phyloP scores from a whole-genome alignment of 352 stramenopile genomes.

The Globisporangium orthogonon region DNA sequence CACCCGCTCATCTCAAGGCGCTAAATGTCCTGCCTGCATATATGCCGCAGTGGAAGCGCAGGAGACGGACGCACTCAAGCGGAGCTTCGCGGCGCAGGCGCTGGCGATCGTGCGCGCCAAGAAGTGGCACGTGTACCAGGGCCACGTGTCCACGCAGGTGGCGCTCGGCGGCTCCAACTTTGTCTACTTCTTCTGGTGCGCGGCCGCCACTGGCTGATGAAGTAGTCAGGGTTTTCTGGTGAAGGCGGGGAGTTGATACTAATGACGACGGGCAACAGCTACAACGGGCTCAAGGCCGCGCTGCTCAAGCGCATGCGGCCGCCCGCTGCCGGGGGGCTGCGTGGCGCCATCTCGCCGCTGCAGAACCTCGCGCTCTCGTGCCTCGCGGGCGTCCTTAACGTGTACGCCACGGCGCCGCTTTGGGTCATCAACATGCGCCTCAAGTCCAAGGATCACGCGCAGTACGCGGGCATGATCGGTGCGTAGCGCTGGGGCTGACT shows the following conservation, averaged over 20 bases:
- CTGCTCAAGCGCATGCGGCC: slow-evolving; percentile 58
- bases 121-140: slow-evolving; percentile 71
- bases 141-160: slow-evolving; percentile 73
- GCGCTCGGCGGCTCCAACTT: slow-evolving; percentile 76
- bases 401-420: slow-evolving; percentile 78
- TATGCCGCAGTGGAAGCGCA: slow-evolving; percentile 1
- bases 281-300: slow-evolving; percentile 61
- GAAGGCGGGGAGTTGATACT: no score
- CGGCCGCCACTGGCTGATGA: background rate
- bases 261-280: slow-evolving; percentile 14
- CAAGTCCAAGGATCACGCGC: slow-evolving; percentile 75
- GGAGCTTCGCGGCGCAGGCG: slow-evolving; percentile 34
- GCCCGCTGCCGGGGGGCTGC: slow-evolving; percentile 17
- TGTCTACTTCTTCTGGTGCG: slow-evolving; percentile 86
- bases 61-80: slow-evolving; percentile 7
- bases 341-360: slow-evolving; percentile 34
- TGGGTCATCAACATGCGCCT: slow-evolving; percentile 94
- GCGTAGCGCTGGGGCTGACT: slow-evolving; percentile 6
- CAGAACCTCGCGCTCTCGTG: slow-evolving; percentile 57
- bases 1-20: no score
- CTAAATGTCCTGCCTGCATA: background rate
- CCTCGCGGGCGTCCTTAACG: slow-evolving; percentile 86
- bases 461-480: slow-evolving; percentile 42
- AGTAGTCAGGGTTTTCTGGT: no score
- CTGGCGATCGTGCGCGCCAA: slow-evolving; percentile 51